Conservation (phyloP, 2,329 filamentous ascomycete genomes). For the Pyricularia sp. region DNA sequence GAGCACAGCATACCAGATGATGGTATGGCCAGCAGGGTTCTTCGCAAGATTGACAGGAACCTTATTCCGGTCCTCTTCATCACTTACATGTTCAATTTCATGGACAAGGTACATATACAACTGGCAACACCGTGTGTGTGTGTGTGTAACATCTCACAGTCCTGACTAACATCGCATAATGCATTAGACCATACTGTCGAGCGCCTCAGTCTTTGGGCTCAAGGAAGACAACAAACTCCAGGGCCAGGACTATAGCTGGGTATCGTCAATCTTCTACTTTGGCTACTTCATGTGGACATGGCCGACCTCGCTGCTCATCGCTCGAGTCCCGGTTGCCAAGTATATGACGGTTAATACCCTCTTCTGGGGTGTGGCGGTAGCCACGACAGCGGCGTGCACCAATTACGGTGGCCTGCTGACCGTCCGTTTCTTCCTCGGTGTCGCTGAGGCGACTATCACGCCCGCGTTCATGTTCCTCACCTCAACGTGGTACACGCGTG, state of each 20-base stretch:
- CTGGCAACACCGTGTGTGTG: not conserved
- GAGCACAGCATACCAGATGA: constrained; percentile 6
- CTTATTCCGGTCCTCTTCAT: constrained; percentile 47
- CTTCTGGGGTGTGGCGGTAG: constrained; percentile 8
- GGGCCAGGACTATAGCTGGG: constrained; percentile 35
- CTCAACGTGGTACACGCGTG: constrained; percentile 45
- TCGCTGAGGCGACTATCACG: constrained; percentile 43
- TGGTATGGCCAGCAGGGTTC: constrained; percentile 21
- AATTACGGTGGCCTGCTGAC: constrained; percentile 32
- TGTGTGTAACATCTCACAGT: not conserved
- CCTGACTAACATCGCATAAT: not conserved
- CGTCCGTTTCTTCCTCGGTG: constrained; percentile 42
- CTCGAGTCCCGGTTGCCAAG: constrained; percentile 9
- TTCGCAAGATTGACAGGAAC: constrained; percentile 45
- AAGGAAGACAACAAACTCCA: constrained; percentile 33
- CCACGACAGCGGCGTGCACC: constrained; percentile 8
- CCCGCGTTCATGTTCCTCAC: constrained; percentile 48
- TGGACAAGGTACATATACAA: constrained; percentile 36
- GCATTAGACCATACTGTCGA: constrained; percentile 35
- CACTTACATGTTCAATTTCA: constrained; percentile 51
- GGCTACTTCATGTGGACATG: constrained; percentile 29
- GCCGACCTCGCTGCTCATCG: constrained; percentile 15
- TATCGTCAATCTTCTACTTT: constrained; percentile 36
- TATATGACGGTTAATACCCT: constrained; percentile 11
- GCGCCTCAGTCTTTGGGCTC: constrained; percentile 47